Conservation (phyloP, 2,329 filamentous ascomycete species). For the Colletotrichum phormii region DNA sequence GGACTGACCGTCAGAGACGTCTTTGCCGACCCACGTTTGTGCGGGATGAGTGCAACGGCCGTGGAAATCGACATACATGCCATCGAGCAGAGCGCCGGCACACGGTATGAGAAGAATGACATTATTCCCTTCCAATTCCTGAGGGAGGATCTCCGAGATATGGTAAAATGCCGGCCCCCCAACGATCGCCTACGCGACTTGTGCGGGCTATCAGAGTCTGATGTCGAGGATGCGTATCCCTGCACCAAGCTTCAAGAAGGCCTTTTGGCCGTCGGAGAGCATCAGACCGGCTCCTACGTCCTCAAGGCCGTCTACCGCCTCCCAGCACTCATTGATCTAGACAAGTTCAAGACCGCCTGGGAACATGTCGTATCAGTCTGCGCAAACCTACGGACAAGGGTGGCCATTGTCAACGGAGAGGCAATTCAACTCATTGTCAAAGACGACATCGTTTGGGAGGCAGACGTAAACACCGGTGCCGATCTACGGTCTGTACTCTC, state of each 20-base stretch:
- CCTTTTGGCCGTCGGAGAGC: conserved; percentile 38
- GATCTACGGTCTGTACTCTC: neutral
- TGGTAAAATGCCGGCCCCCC: neutral
- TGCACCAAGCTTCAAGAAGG: conserved; percentile 38
- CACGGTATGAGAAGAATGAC: neutral
- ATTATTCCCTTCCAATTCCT: neutral
- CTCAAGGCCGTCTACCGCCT: conserved; percentile 12
- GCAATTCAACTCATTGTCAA: conserved; percentile 4
- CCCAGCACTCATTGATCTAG: neutral
- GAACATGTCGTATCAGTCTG: conserved; percentile 21
- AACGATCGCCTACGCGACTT: neutral
- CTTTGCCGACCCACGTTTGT: conserved; percentile 35
- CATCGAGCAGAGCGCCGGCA: neutral
- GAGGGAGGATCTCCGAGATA: neutral
- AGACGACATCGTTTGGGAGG: conserved; percentile 1
- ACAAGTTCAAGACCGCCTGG: conserved; percentile 46
- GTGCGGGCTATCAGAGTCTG: neutral
- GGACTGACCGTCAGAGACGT: conserved; percentile 33
- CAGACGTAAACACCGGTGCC: neutral
- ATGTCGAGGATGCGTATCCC: conserved; percentile 37
- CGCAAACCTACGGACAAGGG: conserved; percentile 22
- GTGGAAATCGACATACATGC: neutral
- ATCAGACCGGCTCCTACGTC: conserved; percentile 37
- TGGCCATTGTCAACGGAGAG: conserved; percentile 14
- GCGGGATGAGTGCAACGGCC: neutral